A percentile compares a stretch with the other conserved stretches of the same genome.
phyloP scores from a whole-genome alignment of 176 grass and related monocot genomes.

The Alloteropsis semialata region DNA sequence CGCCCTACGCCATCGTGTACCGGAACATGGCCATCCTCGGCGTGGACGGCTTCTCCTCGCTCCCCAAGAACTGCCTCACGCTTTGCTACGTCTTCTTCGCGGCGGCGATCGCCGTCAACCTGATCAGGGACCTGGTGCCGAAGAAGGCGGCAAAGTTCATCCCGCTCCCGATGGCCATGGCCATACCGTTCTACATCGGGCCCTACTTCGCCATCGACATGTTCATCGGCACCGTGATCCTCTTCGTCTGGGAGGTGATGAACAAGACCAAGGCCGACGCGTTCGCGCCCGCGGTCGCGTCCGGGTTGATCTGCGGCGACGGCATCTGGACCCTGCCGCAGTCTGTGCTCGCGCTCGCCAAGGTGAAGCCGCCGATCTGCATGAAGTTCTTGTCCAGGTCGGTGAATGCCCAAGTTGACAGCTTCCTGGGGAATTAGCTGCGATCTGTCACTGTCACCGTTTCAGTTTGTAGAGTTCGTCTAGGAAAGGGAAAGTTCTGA shows the following conservation, averaged over 20 bases:
- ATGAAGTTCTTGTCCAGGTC: conserved; percentile 56
- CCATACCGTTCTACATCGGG: conserved; percentile 50
- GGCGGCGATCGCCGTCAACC: conserved; percentile 36
- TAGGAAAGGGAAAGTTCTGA: background rate
- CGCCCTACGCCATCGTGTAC: conserved; percentile 53
- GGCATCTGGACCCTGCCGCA: conserved; percentile 48
- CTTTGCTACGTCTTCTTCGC: conserved; percentile 55
- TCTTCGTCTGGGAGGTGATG: conserved; percentile 32
- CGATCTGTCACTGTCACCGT: too few species aligned
- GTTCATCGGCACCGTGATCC: conserved; percentile 43
- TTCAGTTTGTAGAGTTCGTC: background rate
- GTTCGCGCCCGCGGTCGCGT: conserved; percentile 39
- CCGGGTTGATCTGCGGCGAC: conserved; percentile 43
- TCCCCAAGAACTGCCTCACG: conserved; percentile 46
- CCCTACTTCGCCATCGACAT: conserved; percentile 53
- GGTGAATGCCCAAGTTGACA: conserved; percentile 37
- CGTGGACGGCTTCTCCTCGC: conserved; percentile 51
- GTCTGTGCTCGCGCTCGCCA: conserved; percentile 41
- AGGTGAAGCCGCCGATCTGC: conserved; percentile 60
- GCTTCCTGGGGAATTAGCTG: conserved; percentile 29
- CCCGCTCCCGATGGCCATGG: conserved; percentile 55
- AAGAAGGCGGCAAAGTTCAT: conserved; percentile 26
- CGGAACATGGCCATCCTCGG: conserved; percentile 61
- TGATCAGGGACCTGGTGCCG: conserved; percentile 26
- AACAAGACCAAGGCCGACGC: conserved; percentile 33